Evolutionary conservation across 257 asterid species (phyloP).

Genomic region (Nicotiana undulata): DNA sequence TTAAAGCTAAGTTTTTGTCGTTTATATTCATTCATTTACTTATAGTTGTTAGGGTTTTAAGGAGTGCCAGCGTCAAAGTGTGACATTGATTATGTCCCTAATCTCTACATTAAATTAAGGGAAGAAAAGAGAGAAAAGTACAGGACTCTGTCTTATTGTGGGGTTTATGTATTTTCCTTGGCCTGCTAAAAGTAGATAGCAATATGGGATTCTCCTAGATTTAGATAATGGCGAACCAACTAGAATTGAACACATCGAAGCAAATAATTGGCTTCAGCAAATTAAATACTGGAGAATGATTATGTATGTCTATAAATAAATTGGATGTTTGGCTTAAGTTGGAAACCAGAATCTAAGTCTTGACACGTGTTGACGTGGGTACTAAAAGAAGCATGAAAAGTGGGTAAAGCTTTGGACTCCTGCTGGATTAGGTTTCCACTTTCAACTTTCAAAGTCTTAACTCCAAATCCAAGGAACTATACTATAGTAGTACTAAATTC

Average conservation of each 20-base stretch:
- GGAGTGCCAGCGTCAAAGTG: neutral
- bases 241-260: neutral
- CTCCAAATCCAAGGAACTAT: neutral
- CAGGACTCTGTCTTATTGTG: neutral
- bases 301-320: neutral
- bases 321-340: neutral
- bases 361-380: neutral
- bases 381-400: neutral
- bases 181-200: conserved; percentile 1
- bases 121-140: neutral
- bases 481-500: neutral
- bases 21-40: no score
- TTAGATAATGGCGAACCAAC: neutral
- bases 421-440: neutral
- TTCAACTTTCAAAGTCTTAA: neutral
- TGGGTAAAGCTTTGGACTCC: neutral
- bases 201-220: neutral
- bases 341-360: neutral
- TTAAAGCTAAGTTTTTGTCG: no score
- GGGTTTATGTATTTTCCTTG: neutral
- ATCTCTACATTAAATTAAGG: neutral
- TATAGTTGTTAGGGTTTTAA: neutral
- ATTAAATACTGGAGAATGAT: neutral
- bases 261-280: neutral
- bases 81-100: neutral